Percentiles rank a stretch among this genome's conserved stretches.
Evolutionary conservation across 176 grass and related monocot genomes (phyloP).

Genomic region (Triticum timopheevii): DNA sequence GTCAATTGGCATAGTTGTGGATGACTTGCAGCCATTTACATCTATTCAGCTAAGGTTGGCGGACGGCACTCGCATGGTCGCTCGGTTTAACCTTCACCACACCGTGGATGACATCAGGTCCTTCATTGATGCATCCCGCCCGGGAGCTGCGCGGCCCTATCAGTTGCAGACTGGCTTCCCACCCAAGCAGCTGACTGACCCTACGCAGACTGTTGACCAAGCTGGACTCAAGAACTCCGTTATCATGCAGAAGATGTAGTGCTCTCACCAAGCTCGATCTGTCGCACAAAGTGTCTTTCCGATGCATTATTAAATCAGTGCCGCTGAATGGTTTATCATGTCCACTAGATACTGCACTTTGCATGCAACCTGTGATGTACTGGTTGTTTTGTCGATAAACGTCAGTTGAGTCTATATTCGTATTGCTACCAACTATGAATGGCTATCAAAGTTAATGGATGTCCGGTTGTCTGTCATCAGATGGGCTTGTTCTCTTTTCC

Average conservation of each 20-base stretch:
- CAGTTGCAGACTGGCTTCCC: constrained; percentile 83
- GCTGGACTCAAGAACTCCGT: constrained; percentile 83
- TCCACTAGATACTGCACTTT: constrained; percentile 2
- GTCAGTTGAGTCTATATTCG: neutral
- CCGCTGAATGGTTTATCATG: constrained; percentile 1
- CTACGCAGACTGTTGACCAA: constrained; percentile 63
- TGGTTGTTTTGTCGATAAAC: neutral
- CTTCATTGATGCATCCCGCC: constrained; percentile 55
- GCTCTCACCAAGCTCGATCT: neutral
- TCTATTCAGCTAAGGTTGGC: constrained; percentile 83
- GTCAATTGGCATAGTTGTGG: constrained; percentile 18
- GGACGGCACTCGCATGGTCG: constrained; percentile 83
- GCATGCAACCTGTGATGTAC: too few species aligned
- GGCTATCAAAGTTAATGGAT: neutral
- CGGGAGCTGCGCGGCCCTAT: constrained; percentile 49
- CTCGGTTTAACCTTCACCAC: constrained; percentile 57
- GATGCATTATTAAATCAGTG: neutral
- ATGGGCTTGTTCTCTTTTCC: neutral
- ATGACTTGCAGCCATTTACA: constrained; percentile 66
- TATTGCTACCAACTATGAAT: neutral
- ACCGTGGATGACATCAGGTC: too few species aligned
- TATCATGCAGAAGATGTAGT: constrained; percentile 85
- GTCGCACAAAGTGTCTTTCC: neutral
- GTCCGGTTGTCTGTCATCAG: neutral
- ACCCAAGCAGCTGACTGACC: constrained; percentile 69